Evolutionary conservation across 495 filamentous ascomycete species (phyloP).

Genomic region (Lindgomyces ingoldianus): DNA sequence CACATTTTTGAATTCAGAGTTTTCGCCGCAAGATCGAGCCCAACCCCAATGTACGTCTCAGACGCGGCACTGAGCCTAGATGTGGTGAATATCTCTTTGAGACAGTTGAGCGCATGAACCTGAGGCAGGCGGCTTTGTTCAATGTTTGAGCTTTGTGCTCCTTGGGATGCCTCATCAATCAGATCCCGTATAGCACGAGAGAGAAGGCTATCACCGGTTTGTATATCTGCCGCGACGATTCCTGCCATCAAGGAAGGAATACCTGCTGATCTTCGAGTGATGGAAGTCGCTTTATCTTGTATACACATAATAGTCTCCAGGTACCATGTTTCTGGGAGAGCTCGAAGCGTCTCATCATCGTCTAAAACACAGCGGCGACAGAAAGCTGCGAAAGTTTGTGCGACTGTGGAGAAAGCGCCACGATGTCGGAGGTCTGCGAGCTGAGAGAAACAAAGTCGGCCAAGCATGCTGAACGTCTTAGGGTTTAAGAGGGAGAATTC

Average conservation of each 20-base stretch:
- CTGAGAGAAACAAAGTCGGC: slow-evolving; percentile 73
- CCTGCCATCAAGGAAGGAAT: slow-evolving; percentile 82
- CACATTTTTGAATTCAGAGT: slow-evolving; percentile 68
- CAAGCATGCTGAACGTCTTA: slow-evolving; percentile 58
- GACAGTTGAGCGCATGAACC: slow-evolving; percentile 89
- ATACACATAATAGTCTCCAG: slow-evolving; percentile 49
- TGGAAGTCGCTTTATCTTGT: slow-evolving; percentile 67
- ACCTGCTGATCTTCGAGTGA: slow-evolving; percentile 87
- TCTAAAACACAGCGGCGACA: slow-evolving; percentile 56
- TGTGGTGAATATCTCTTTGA: slow-evolving; percentile 84
- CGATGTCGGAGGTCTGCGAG: slow-evolving; percentile 81
- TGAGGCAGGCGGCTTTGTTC: slow-evolving; percentile 67
- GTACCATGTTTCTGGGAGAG: slow-evolving; percentile 64
- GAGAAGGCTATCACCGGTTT: slow-evolving; percentile 50
- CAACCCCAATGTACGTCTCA: slow-evolving; percentile 68
- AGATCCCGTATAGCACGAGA: slow-evolving; percentile 53
- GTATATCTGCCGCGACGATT: slow-evolving; percentile 61
- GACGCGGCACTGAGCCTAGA: slow-evolving; percentile 64
- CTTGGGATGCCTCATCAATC: slow-evolving; percentile 28
- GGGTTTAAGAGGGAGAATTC: slow-evolving; percentile 6
- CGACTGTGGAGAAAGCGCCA: slow-evolving; percentile 91
- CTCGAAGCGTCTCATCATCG: slow-evolving; percentile 48
- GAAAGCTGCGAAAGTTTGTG: slow-evolving; percentile 79
- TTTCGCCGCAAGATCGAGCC: slow-evolving; percentile 70
- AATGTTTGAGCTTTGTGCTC: slow-evolving; percentile 52